Percentiles rank a stretch among this genome's conserved stretches.
These are phyloP conservation scores for Dothistroma pini DNA, from an alignment of 2,329 filamentous ascomycete species.

Conservation along the genomic window DNA sequence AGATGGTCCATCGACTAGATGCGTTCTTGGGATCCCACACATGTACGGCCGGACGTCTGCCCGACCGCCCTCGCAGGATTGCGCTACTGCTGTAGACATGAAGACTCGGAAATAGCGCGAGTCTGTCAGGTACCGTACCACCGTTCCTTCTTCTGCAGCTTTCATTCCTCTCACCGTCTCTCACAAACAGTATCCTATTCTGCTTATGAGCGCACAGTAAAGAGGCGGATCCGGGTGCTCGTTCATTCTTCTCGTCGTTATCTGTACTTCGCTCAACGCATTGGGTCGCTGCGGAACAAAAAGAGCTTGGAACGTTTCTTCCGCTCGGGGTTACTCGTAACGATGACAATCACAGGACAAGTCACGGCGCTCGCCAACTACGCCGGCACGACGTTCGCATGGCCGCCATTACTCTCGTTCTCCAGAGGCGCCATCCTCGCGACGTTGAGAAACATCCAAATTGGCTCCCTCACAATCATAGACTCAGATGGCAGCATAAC, in stretches of 20 bases:
- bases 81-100: not conserved
- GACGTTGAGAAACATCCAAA: conserved; percentile 44
- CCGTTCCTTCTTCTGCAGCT: not conserved
- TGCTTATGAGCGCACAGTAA: not conserved
- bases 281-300: conserved; percentile 28
- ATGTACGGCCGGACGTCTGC: not conserved
- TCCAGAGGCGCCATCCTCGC: conserved; percentile 46
- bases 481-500: conserved; percentile 44
- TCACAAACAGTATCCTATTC: not conserved
- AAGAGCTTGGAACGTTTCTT: not conserved
- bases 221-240: not conserved
- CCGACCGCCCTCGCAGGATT: not conserved
- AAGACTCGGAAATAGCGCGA: not conserved
- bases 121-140: not conserved
- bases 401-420: conserved; percentile 46
- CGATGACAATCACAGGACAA: conserved; percentile 34
- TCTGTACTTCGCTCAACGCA: conserved; percentile 14
- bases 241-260: not conserved
- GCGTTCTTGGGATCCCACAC: not conserved
- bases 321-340: not conserved
- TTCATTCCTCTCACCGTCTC: not conserved
- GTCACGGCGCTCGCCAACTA: conserved; percentile 41
- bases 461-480: conserved; percentile 45
- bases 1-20: not conserved
- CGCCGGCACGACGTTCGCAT: conserved; percentile 43